phyloP scores from a whole-genome alignment of 805 yeast genomes.

The Starmerella sirachaensis region DNA sequence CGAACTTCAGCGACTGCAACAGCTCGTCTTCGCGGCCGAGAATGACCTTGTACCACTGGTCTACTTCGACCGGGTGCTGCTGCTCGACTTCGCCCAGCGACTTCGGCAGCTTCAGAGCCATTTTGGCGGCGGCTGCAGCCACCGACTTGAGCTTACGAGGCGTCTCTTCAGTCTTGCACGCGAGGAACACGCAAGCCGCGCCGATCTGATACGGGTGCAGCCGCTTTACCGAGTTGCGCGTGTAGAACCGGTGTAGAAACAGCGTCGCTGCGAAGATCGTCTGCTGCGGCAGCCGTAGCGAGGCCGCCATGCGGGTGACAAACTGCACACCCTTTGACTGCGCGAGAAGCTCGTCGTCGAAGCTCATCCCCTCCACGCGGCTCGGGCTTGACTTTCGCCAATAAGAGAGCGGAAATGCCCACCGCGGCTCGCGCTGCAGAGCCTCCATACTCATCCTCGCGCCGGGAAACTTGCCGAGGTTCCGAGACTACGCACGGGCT shows the following conservation, averaged over 20 bases:
- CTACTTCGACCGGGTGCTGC: constrained; percentile 38
- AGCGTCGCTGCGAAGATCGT: constrained; percentile 39
- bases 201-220: constrained; percentile 41
- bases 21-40: constrained; percentile 36
- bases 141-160: constrained; percentile 38
- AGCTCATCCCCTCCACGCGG: constrained; percentile 27
- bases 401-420: constrained; percentile 22
- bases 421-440: constrained; percentile 20
- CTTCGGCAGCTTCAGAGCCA: constrained; percentile 35
- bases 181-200: constrained; percentile 40
- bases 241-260: constrained; percentile 42
- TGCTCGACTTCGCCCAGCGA: constrained; percentile 28
- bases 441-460: constrained; percentile 17
- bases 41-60: constrained; percentile 41
- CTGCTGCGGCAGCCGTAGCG: constrained; percentile 37
- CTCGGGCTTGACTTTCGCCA: constrained; percentile 23
- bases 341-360: constrained; percentile 32
- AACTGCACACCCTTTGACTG: constrained; percentile 41
- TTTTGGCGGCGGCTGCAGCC: constrained; percentile 38
- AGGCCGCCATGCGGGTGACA: constrained; percentile 35
- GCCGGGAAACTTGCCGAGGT: background rate
- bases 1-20: constrained; percentile 38
- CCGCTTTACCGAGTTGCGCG: constrained; percentile 33
- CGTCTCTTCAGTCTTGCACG: constrained; percentile 44
- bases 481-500: too few relatives aligned